phyloP scores from a whole-genome alignment of 495 filamentous ascomycete species.

The Jackrogersella multiformis region DNA sequence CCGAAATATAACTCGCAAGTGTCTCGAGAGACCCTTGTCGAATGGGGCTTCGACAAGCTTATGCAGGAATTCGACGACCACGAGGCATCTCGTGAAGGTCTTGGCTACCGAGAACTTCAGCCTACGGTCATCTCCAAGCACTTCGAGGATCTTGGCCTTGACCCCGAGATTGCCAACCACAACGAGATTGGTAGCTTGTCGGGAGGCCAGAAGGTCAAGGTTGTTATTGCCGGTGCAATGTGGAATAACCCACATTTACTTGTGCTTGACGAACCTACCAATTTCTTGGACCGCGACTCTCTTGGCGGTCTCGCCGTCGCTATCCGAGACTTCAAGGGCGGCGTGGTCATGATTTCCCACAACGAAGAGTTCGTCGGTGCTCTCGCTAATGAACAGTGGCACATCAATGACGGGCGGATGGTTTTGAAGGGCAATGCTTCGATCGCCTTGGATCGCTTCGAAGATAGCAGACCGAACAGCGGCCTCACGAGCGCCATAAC shows the following conservation, averaged over 20 bases:
- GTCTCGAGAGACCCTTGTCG: constrained; percentile 88
- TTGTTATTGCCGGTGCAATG: constrained; percentile 96
- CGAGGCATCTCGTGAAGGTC: constrained; percentile 95
- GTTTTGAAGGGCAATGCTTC: constrained; percentile 80
- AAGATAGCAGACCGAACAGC: constrained; percentile 76
- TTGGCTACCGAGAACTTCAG: constrained; percentile 91
- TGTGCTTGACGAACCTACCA: constrained; percentile 98
- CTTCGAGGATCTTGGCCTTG: constrained; percentile 95
- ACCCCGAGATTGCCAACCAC: constrained; percentile 98
- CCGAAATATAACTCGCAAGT: constrained; percentile 94
- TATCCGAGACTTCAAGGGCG: constrained; percentile 96
- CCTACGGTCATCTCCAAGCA: constrained; percentile 96
- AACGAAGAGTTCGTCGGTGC: constrained; percentile 98
- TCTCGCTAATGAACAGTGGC: constrained; percentile 92
- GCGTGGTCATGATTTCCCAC: constrained; percentile 99
- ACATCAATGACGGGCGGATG: constrained; percentile 87
- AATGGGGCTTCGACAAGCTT: constrained; percentile 88
- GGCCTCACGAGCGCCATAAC: constrained; percentile 61
- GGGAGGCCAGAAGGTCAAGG: constrained; percentile 99
- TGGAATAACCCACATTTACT: constrained; percentile 99
- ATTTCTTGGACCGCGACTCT: constrained; percentile 98
- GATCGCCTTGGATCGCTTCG: constrained; percentile 82
- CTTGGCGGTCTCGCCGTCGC: constrained; percentile 94
- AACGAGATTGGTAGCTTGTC: constrained; percentile 97
- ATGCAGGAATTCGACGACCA: constrained; percentile 99